These are phyloP conservation scores for Colletotrichum tropicale DNA, from an alignment of 2,329 filamentous ascomycete genomes.

Conservation along the genomic window DNA sequence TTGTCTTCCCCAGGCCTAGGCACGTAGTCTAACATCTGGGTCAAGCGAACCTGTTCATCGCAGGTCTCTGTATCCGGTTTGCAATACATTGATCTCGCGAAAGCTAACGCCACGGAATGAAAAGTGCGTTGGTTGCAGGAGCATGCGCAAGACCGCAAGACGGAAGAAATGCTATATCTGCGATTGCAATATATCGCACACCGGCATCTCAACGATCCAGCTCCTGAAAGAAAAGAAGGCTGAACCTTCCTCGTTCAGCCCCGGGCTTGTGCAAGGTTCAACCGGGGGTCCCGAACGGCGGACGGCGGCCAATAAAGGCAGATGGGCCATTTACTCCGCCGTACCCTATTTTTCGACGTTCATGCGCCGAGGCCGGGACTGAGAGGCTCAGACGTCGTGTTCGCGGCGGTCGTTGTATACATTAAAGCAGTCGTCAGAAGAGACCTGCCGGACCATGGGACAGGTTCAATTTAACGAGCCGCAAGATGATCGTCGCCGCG, in stretches of 20 bases:
- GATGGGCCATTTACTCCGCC: not conserved
- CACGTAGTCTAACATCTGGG: not conserved
- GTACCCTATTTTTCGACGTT: slow-evolving; percentile 7
- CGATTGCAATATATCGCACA: slow-evolving; percentile 2
- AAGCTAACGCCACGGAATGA: not conserved
- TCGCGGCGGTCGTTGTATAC: not conserved
- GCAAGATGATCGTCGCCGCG: not conserved
- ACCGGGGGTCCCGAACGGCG: not conserved
- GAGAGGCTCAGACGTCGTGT: not conserved
- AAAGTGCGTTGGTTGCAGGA: not conserved
- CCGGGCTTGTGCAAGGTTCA: not conserved
- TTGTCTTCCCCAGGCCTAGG: not conserved
- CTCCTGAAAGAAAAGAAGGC: not conserved
- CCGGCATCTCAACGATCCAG: slow-evolving; percentile 1
- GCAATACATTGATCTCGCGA: not conserved
- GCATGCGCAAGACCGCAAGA: no score
- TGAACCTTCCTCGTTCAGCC: not conserved
- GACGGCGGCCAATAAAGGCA: not conserved
- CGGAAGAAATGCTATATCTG: not conserved
- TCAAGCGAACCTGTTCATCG: not conserved
- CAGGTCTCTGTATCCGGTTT: not conserved
- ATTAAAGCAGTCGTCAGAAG: not conserved
- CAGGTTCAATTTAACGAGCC: not conserved
- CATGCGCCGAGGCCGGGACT: not conserved
- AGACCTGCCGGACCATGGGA: not conserved